These are phyloP conservation scores for Aspergillus tanneri DNA, from an alignment of 2,329 filamentous ascomycete species.

Conservation along the genomic window DNA sequence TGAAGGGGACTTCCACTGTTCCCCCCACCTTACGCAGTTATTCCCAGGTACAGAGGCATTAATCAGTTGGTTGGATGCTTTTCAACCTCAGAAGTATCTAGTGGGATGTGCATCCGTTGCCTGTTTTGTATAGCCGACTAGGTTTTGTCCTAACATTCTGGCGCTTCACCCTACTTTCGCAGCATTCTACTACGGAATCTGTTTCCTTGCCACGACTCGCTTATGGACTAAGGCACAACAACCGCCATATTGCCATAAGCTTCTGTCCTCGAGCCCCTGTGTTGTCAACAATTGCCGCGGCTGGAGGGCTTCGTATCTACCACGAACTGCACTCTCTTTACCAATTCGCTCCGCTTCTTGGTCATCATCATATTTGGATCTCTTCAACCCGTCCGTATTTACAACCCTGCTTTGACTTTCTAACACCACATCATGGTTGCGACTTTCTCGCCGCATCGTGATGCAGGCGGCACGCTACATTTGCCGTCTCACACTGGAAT, in stretches of 20 bases:
- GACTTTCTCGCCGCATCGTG: conserved; percentile 50
- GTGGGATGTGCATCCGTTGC: conserved; percentile 29
- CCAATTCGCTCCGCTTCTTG: conserved; percentile 1
- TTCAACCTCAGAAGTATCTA: conserved; percentile 23
- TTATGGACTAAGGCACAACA: conserved; percentile 15
- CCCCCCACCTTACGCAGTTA: conserved; percentile 1
- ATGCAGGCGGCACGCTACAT: conserved; percentile 73
- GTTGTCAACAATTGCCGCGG: conserved; percentile 15
- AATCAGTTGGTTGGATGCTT: conserved; percentile 17
- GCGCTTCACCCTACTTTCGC: conserved; percentile 21
- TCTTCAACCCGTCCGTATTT: background rate
- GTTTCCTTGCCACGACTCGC: conserved; percentile 5
- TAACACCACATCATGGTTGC: conserved; percentile 41
- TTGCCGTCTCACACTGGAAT: conserved; percentile 81
- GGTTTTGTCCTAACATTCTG: conserved; percentile 20
- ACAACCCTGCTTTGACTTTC: background rate
- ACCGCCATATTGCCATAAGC: conserved; percentile 16
- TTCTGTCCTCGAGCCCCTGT: conserved; percentile 14
- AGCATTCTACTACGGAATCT: conserved; percentile 31
- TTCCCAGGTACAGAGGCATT: conserved; percentile 17
- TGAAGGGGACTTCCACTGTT: conserved; percentile 12
- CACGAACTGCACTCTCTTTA: background rate
- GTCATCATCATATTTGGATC: background rate
- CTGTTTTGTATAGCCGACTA: conserved; percentile 14
- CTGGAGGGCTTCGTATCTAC: background rate